These are phyloP conservation scores for Epichloe glyceriae DNA, from an alignment of 2,329 filamentous ascomycete genomes.

Conservation along the genomic window DNA sequence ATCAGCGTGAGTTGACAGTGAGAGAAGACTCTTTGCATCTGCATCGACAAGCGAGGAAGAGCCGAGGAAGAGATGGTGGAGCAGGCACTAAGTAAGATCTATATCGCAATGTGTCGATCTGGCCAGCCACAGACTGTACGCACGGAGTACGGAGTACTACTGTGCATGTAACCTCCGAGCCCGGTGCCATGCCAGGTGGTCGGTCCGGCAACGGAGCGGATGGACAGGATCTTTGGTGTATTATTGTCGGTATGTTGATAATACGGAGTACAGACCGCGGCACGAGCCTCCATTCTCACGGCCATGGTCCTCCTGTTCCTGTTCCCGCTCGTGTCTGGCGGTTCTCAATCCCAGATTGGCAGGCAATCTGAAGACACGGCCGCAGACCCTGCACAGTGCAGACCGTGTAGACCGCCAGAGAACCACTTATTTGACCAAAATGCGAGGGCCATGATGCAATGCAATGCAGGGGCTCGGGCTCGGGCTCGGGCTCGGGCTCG, in stretches of 20 bases:
- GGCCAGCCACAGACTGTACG: neutral
- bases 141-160: neutral
- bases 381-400: neutral
- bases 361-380: neutral
- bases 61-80: neutral
- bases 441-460: neutral
- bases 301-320: neutral
- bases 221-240: too few relatives aligned
- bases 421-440: neutral
- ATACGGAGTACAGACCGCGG: too few relatives aligned
- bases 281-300: neutral
- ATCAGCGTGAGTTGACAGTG: neutral
- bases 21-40: neutral
- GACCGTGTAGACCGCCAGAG: neutral
- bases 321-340: neutral
- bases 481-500: neutral
- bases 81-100: neutral
- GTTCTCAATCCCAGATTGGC: neutral
- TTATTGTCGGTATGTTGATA: too few relatives aligned
- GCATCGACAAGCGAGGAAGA: neutral
- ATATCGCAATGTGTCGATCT: neutral
- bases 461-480: neutral
- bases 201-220: constrained; percentile 1
- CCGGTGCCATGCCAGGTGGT: neutral
- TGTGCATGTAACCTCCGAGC: neutral